Evolutionary conservation across 345 rosid species (phyloP).

Genomic region (Mallotus nudiflorus): DNA sequence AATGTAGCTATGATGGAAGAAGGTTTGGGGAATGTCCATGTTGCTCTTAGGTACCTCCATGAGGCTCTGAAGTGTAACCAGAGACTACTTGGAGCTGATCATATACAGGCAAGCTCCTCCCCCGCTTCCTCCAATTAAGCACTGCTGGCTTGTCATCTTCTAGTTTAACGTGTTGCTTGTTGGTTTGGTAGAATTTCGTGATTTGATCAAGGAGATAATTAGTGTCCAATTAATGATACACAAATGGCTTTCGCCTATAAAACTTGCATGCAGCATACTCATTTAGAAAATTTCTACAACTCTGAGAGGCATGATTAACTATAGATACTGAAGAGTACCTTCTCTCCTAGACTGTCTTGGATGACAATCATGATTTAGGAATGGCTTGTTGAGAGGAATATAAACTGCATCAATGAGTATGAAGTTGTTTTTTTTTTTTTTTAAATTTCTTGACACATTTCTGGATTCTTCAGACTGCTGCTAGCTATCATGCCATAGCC

Average conservation of each 20-base stretch:
- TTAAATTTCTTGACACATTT: conserved; percentile 10
- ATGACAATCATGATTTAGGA: too few relatives aligned
- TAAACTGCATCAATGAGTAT: neutral
- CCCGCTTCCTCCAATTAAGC: neutral
- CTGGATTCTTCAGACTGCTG: conserved; percentile 37
- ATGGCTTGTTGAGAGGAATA: too few relatives aligned
- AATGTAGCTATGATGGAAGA: conserved; percentile 45
- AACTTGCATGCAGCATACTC: neutral
- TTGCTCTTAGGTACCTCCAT: conserved; percentile 41
- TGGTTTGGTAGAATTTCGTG: neutral
- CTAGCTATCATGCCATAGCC: conserved; percentile 44
- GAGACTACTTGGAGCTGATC: conserved; percentile 40
- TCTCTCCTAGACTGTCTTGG: too few relatives aligned
- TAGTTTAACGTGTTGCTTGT: neutral
- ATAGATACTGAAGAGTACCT: neutral
- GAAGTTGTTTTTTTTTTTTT: neutral
- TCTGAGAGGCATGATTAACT: neutral
- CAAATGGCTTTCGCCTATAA: neutral
- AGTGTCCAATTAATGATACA: neutral
- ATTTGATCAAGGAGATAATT: neutral
- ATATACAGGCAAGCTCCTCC: conserved; percentile 29
- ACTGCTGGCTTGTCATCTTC: neutral
- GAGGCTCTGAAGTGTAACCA: conserved; percentile 40
- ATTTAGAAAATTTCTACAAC: neutral
- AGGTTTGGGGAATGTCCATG: conserved; percentile 37